Evolutionary conservation across 2,329 filamentous ascomycete species (phyloP), one percentile per base, ranked within the genome.

Genomic region (Aschersonia sp.): DNA sequence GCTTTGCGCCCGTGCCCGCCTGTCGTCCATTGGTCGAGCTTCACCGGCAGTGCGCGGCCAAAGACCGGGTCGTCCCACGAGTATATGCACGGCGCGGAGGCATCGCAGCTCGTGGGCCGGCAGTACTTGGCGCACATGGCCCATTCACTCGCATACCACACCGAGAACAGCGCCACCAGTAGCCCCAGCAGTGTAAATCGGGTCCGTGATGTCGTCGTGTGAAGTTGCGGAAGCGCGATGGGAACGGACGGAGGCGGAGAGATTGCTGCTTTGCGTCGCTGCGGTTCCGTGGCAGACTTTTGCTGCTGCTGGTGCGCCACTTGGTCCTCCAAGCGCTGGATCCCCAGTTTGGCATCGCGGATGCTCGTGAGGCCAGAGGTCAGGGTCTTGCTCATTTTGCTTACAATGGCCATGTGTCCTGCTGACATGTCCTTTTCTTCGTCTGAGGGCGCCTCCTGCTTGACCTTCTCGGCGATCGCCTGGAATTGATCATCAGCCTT

Each of bases 21-120:
- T 0, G 73, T 75, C 7, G 67, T 57, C 77, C 77, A 81, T 54
- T 81, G 70, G 56, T 82, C 78, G 10, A 81, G 56, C 63, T 81
- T 81, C 49, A 78, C 71, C 4, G 78, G 78, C 43, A 81, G 66
- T 1, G 76, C 74, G 40, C 66, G 68, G n/a, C 77, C 78, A 59
- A 78, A 81, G 30, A 70, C 70, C 0, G 78, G 78, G 57, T 81
- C 78, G 43, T 75, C 68, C 9, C 69, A 67, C 31, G 71, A 72
- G 75, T 75, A 81, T 37, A 70, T 65, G 56, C 76, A 80, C 2
- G 68, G 67, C 44, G 50, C 58, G 46, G 8, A 12, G 9, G 44
- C 58, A 10, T 67, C 67, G 53, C 77, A 79, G 33, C 66, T 66
- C n/a, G 63, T 57, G 2, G 76, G 74, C 12, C 71, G 71, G 56